Base-by-base conservation (phyloP, 768 basidiomycete genomes). In the Hypsizygus marmoreus region DNA sequence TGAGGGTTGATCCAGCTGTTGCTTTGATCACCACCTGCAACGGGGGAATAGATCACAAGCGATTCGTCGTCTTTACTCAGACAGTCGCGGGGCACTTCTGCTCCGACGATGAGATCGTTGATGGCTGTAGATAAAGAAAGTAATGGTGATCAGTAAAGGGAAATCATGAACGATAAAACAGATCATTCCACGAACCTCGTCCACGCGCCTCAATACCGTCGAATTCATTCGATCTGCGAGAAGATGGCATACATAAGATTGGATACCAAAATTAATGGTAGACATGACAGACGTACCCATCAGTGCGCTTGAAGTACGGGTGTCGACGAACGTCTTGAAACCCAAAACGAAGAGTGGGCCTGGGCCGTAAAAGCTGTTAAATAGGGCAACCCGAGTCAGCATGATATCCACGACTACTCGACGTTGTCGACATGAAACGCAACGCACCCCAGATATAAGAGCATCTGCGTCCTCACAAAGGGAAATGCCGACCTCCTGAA, bases 391-490 rank as follows among this genome's bases (percentile, higher is more conserved):
- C 7, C 16, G 11, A 31, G 37, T 17, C 10, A 23, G 8, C 14
- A 33, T 7, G 5, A 4, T 17, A 11, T 12, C 29, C 7, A 35
- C 8, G 19, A 6, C 4, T 19, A 16, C 11, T 37, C 1, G 7
- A 23, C 10, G 14, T 40, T 20, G 20, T 11, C 1, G 23, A 35
- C 6, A 16, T 20, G 36, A 13, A n/a, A 19, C 11, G 6, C 16
- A 6, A 29, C 61, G 28, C 41, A 67, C 72, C 24, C 72, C 69
- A 24, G 53, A 45, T 5, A 74, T 44, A 2, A 76, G 45, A 42
- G 53, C 30, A 33, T 58, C 58, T 1, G 56, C 60, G 0, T 57
- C 38, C 8, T 47, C 35, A 12, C 54, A 50, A 13, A 73, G 42
- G 2, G 38, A 50, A 2, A 53, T 47, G 2, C 40, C 30, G 26